Percentiles rank a stretch among this genome's conserved stretches.
Conservation (phyloP, 2,329 filamentous ascomycete species). For the Penicillium sp. region DNA sequence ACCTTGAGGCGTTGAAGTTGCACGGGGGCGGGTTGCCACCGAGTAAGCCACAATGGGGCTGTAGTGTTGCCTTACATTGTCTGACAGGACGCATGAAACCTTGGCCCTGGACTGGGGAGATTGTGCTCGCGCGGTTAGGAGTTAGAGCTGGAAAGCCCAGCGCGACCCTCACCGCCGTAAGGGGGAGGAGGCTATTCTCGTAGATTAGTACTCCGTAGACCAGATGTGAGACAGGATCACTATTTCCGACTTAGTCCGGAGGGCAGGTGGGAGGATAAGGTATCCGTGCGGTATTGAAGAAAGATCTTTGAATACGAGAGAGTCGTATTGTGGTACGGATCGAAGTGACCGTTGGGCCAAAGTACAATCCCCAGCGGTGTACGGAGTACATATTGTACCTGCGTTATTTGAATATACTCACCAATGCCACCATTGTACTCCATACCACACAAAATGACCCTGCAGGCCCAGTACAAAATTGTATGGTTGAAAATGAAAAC, state of each 20-base stretch:
- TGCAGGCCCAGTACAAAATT: background rate
- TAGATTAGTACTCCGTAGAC: too few relatives aligned
- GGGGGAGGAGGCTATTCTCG: slow-evolving; percentile 9
- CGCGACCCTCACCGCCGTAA: slow-evolving; percentile 8
- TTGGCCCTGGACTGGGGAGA: background rate
- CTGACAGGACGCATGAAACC: slow-evolving; percentile 6
- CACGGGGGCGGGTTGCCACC: background rate
- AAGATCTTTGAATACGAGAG: background rate
- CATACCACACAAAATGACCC: too few relatives aligned
- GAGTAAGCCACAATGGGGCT: slow-evolving; percentile 4
- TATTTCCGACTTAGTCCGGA: slow-evolving; percentile 1
- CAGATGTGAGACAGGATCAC: slow-evolving; percentile 7
- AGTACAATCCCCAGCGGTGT: background rate
- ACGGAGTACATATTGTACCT: background rate
- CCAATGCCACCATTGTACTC: too few relatives aligned
- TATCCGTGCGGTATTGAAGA: slow-evolving; percentile 6
- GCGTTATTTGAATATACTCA: background rate
- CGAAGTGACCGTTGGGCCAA: background rate
- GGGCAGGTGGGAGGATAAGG: background rate
- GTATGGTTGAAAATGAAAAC: background rate
- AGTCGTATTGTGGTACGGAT: background rate
- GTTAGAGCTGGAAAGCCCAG: background rate
- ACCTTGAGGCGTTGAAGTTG: background rate
- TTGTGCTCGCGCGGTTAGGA: slow-evolving; percentile 6
- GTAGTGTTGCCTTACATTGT: slow-evolving; percentile 4